Evolutionary conservation across 495 filamentous ascomycete species (phyloP).

Genomic region (Hypoxylon crocopeplum): DNA sequence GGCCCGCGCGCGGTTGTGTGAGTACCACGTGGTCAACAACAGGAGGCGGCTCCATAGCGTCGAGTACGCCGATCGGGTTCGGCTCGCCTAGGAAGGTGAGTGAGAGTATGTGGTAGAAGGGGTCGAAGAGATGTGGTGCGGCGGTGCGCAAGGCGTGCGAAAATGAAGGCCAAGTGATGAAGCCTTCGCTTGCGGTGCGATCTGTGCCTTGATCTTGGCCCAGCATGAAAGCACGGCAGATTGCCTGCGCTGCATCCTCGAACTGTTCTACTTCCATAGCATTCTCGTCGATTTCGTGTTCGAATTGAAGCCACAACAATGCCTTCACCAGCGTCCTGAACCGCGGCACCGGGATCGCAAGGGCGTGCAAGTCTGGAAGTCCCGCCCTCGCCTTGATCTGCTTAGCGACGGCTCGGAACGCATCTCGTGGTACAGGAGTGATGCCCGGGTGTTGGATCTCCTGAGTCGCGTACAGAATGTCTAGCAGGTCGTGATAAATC

Average conservation of each 20-base stretch:
- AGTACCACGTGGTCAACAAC: slow-evolving; percentile 2
- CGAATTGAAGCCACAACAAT: slow-evolving; percentile 28
- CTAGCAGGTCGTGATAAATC: slow-evolving; percentile 41
- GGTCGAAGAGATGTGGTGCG: slow-evolving; percentile 42
- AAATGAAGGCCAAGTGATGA: slow-evolving; percentile 45
- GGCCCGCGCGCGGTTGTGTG: slow-evolving; percentile 18
- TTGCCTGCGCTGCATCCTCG: slow-evolving; percentile 24
- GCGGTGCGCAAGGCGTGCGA: slow-evolving; percentile 45
- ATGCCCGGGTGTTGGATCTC: neutral
- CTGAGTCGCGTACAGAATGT: slow-evolving; percentile 39
- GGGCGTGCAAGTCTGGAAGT: slow-evolving; percentile 11
- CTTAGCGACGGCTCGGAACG: slow-evolving; percentile 35
- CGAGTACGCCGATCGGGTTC: neutral
- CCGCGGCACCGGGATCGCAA: slow-evolving; percentile 31
- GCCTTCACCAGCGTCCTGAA: slow-evolving; percentile 27
- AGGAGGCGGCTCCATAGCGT: neutral
- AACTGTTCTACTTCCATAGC: slow-evolving; percentile 6
- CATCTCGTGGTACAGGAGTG: slow-evolving; percentile 23
- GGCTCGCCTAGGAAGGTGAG: slow-evolving; percentile 13
- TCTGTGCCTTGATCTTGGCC: too few species aligned
- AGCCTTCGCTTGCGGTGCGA: too few species aligned
- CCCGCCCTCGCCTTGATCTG: slow-evolving; percentile 17
- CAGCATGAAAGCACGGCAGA: slow-evolving; percentile 32
- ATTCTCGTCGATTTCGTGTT: neutral
- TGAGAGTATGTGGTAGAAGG: slow-evolving; percentile 30